Evolutionary conservation across 2,329 filamentous ascomycete genomes (phyloP).

Genomic region (Chalara sp.): DNA sequence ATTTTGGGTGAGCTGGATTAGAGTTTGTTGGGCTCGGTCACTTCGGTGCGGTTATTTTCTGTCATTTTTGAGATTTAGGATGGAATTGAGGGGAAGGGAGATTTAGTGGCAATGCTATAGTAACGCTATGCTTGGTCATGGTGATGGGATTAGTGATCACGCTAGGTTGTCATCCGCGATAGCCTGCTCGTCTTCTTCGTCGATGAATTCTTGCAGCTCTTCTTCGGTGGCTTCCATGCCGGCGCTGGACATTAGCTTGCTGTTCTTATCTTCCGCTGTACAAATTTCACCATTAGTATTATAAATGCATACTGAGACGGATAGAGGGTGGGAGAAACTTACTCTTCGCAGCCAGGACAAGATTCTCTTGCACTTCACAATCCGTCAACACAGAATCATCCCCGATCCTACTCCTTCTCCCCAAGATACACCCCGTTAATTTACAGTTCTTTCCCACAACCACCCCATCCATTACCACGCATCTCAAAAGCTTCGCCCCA

Average conservation of each 20-base stretch:
- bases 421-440: constrained; percentile 81
- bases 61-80: neutral
- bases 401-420: constrained; percentile 75
- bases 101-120: neutral
- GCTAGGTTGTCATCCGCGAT: neutral
- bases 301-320: neutral
- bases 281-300: constrained; percentile 7
- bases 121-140: neutral
- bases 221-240: constrained; percentile 58
- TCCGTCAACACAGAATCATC: constrained; percentile 74
- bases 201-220: constrained; percentile 44
- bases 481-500: constrained; percentile 81
- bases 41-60: neutral
- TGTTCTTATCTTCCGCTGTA: constrained; percentile 59
- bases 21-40: neutral
- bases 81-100: neutral
- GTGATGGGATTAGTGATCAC: neutral
- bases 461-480: constrained; percentile 87
- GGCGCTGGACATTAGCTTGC: constrained; percentile 61
- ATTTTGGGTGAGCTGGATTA: no score
- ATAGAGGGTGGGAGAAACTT: constrained; percentile 29
- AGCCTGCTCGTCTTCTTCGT: constrained; percentile 21
- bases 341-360: constrained; percentile 75
- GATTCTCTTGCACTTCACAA: constrained; percentile 87
- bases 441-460: constrained; percentile 78